Percentiles rank a stretch among this genome's conserved stretches.
phyloP scores from a whole-genome alignment of 164 flowering plant species.

The Kingdonia uniflora region DNA sequence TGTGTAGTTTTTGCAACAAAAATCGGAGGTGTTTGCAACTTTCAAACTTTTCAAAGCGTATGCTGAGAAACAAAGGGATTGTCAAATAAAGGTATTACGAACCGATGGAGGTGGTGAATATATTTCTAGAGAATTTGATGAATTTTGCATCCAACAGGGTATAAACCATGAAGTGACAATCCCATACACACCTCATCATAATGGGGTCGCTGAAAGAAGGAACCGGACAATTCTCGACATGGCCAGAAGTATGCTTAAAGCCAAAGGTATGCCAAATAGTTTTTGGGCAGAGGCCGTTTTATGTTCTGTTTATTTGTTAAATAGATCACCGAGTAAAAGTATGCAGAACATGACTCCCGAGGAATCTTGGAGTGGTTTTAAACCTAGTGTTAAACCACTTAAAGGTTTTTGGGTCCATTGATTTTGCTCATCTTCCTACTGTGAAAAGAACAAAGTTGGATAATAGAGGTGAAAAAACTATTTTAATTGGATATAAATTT shows the following conservation, averaged over 20 bases:
- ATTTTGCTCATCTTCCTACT: background rate
- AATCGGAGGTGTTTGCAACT: too few species aligned
- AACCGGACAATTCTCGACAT: background rate
- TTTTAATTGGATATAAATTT: background rate
- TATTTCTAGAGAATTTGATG: too few species aligned
- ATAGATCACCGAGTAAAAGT: background rate
- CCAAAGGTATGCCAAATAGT: conserved; percentile 4
- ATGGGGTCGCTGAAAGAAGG: conserved; percentile 6
- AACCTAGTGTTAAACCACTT: background rate
- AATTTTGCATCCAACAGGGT: too few species aligned
- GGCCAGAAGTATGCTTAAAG: conserved; percentile 3
- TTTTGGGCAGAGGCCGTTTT: conserved; percentile 7
- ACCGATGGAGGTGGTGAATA: too few species aligned
- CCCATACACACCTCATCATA: conserved; percentile 3
- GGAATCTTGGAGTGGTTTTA: conserved; percentile 5
- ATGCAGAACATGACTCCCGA: background rate
- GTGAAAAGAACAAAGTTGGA: conserved; percentile 2
- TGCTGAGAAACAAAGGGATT: background rate
- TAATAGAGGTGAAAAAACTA: background rate
- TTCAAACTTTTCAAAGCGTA: too few species aligned
- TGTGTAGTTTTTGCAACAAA: too few species aligned
- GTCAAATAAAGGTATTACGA: background rate
- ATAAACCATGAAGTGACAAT: background rate
- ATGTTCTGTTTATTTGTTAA: conserved; percentile 5
- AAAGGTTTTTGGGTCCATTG: background rate